Percentiles rank a stretch among this genome's conserved stretches.
Conservation (phyloP, 1,139 yeast species). For the Suhomyces yuchorum region DNA sequence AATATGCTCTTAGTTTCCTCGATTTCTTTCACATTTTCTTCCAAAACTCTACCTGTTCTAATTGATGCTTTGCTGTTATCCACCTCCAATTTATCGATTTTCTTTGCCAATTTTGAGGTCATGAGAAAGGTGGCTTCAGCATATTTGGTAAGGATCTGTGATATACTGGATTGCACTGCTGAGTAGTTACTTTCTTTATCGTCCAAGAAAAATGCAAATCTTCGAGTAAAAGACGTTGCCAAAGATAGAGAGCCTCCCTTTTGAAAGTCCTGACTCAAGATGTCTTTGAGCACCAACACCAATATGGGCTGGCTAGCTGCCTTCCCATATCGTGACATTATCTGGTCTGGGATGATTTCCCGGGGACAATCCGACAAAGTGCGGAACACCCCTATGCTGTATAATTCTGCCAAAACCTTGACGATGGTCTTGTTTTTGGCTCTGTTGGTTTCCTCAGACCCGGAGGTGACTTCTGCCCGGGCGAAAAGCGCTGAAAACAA, state of each 20-base stretch:
- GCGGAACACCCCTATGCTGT: conserved; percentile 60
- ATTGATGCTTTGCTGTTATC: conserved; percentile 58
- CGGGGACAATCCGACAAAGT: conserved; percentile 37
- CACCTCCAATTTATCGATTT: conserved; percentile 35
- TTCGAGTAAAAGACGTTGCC: conserved; percentile 54
- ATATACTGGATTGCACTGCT: conserved; percentile 19
- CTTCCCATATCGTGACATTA: conserved; percentile 24
- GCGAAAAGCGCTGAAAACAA: conserved; percentile 44
- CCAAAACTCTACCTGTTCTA: conserved; percentile 64
- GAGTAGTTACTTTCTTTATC: neutral
- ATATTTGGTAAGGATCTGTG: conserved; percentile 48
- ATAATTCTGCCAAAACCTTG: conserved; percentile 62
- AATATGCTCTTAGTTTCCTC: conserved; percentile 40
- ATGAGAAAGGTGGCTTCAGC: conserved; percentile 46
- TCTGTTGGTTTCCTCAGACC: conserved; percentile 2
- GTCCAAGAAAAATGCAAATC: conserved; percentile 35
- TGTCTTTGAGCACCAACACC: conserved; percentile 54
- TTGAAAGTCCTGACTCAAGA: conserved; percentile 51
- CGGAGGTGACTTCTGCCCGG: neutral
- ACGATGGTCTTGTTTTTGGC: conserved; percentile 53
- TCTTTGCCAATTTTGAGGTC: conserved; percentile 36
- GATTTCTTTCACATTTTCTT: conserved; percentile 49
- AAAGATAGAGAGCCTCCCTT: conserved; percentile 50
- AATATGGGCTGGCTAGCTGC: conserved; percentile 40
- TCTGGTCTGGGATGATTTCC: conserved; percentile 28